Percentiles rank a stretch among this genome's conserved stretches.
Conservation (phyloP, 257 asterid genomes). For the Buddleja alternifolia region DNA sequence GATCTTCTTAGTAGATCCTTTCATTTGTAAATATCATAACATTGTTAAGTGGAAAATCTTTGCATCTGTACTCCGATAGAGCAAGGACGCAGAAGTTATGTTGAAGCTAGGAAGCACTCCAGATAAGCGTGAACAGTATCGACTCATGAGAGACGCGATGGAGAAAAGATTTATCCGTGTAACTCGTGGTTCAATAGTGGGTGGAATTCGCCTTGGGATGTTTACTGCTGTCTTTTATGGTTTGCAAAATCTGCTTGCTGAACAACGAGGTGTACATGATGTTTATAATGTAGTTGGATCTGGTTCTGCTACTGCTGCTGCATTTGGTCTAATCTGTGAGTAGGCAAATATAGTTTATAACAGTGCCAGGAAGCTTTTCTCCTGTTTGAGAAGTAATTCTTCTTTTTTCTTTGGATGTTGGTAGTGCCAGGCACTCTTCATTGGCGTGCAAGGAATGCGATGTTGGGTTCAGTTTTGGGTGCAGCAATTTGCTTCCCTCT, state of each 20-base stretch:
- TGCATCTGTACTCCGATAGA: slow-evolving; percentile 49
- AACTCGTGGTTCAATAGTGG: slow-evolving; percentile 92
- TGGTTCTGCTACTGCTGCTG: slow-evolving; percentile 95
- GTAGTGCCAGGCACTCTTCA: slow-evolving; percentile 91
- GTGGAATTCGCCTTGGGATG: slow-evolving; percentile 97
- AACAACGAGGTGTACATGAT: slow-evolving; percentile 87
- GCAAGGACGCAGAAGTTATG: slow-evolving; percentile 98
- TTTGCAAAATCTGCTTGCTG: slow-evolving; percentile 83
- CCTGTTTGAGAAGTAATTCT: slow-evolving; percentile 23
- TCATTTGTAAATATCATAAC: slow-evolving; percentile 12
- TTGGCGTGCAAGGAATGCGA: slow-evolving; percentile 88
- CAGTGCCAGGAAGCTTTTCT: not conserved
- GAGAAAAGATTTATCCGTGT: slow-evolving; percentile 91
- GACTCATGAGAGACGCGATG: slow-evolving; percentile 98
- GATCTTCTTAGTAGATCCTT: slow-evolving; percentile 6
- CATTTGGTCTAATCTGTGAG: slow-evolving; percentile 89
- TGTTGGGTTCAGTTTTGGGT: slow-evolving; percentile 91
- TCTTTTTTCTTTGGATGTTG: slow-evolving; percentile 27
- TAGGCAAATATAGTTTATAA: slow-evolving; percentile 16
- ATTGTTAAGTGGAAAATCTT: slow-evolving; percentile 22
- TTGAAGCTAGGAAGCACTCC: slow-evolving; percentile 96
- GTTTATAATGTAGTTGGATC: slow-evolving; percentile 88
- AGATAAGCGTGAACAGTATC: slow-evolving; percentile 93
- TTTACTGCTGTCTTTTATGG: slow-evolving; percentile 89
- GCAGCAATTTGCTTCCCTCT: slow-evolving; percentile 91